Conservation (phyloP, 345 rosid species). For the Sonneratia caseolaris region DNA sequence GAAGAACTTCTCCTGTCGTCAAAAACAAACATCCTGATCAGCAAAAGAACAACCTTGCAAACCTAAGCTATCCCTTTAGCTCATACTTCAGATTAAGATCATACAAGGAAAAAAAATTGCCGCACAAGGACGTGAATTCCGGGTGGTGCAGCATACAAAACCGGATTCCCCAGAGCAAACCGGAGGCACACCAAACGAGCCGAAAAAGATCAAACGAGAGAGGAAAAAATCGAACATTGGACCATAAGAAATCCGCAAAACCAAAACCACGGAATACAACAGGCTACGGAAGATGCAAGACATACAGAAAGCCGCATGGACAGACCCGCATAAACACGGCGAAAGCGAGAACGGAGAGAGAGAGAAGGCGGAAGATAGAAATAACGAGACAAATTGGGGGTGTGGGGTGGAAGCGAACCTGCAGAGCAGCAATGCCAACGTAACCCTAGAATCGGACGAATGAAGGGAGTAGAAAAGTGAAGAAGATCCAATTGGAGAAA, state of each 20-base stretch:
- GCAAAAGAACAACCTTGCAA: not conserved
- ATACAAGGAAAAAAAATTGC: not conserved
- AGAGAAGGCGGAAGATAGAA: not conserved
- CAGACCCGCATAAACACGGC: not conserved
- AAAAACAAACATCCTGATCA: not conserved
- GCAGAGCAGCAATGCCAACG: not conserved
- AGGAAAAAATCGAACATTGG: not conserved
- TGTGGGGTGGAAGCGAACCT: constrained; percentile 1
- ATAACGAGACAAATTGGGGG: not conserved
- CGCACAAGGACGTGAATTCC: not conserved
- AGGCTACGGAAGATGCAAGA: not conserved
- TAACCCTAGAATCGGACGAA: constrained; percentile 3
- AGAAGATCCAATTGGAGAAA: constrained; percentile 3
- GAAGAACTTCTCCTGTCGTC: too few relatives aligned
- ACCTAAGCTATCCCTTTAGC: not conserved
- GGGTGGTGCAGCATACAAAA: not conserved
- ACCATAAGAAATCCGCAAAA: not conserved
- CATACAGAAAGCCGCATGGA: not conserved
- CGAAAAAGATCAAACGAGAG: not conserved
- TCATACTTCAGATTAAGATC: not conserved
- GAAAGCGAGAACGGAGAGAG: not conserved
- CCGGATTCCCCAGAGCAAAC: not conserved
- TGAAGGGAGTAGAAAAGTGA: not conserved
- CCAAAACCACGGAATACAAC: not conserved
- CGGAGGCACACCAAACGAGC: not conserved